Conservation (phyloP, 805 yeast species). For the Geotrichum ghanense region DNA sequence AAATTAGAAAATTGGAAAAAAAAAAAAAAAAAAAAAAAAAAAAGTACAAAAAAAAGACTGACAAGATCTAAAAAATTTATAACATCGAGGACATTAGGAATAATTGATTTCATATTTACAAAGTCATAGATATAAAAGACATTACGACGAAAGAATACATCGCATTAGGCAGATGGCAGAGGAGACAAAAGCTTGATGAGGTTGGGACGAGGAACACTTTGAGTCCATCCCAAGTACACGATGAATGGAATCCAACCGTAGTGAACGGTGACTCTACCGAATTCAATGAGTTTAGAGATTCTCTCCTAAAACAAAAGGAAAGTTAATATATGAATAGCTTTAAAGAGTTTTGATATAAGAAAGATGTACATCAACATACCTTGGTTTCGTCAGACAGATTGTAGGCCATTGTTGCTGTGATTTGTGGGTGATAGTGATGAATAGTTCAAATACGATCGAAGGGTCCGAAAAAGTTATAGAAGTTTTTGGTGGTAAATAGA, state of each 20-base stretch:
- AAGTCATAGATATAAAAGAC: background rate
- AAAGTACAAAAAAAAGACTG: background rate
- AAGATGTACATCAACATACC: slow-evolving; percentile 17
- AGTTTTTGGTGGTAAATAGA: too few relatives aligned
- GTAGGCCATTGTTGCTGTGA: slow-evolving; percentile 15
- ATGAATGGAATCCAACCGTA: slow-evolving; percentile 97
- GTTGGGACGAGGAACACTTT: slow-evolving; percentile 75
- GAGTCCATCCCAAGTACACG: slow-evolving; percentile 71
- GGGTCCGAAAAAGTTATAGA: too few relatives aligned
- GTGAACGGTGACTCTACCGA: slow-evolving; percentile 80
- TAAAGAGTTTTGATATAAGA: background rate
- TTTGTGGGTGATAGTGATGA: background rate
- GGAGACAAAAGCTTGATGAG: slow-evolving; percentile 65
- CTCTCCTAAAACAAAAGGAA: slow-evolving; percentile 48
- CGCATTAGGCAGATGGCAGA: slow-evolving; percentile 53
- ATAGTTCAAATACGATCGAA: too few relatives aligned
- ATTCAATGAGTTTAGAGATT: slow-evolving; percentile 66
- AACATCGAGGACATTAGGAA: background rate
- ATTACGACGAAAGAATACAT: background rate
- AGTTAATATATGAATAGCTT: slow-evolving; percentile 19
- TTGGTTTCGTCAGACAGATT: slow-evolving; percentile 31
- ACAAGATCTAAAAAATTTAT: background rate
- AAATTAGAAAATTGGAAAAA: background rate
- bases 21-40: background rate
- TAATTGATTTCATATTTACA: background rate